These are phyloP conservation scores for Vicia faba DNA, from an alignment of 306 rosid species.

Conservation along the genomic window DNA sequence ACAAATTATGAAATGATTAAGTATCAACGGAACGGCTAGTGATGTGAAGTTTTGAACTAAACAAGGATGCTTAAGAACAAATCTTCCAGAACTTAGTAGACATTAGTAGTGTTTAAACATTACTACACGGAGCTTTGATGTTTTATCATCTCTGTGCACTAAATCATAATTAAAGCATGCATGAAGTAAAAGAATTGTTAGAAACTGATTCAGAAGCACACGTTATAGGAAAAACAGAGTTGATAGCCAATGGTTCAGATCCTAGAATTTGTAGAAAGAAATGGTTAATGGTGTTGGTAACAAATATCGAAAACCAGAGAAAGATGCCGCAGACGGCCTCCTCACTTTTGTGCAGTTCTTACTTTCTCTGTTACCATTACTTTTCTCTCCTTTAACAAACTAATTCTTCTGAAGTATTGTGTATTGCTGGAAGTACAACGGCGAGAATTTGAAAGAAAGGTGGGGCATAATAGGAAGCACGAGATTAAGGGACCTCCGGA, in stretches of 20 bases:
- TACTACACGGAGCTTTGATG: conserved; percentile 12
- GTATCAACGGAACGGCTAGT: too few relatives aligned
- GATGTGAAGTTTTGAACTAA: conserved; percentile 22
- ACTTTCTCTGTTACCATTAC: neutral
- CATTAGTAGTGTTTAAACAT: neutral
- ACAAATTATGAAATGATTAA: conserved; percentile 7
- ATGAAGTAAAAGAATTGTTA: conserved; percentile 6
- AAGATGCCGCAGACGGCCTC: too few relatives aligned
- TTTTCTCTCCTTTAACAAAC: neutral
- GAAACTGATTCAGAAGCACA: conserved; percentile 12
- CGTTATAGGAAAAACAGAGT: conserved; percentile 1
- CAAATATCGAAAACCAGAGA: too few relatives aligned
- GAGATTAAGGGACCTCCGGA: neutral
- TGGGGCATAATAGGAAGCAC: neutral
- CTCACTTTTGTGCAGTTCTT: too few relatives aligned
- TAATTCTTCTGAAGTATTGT: conserved; percentile 8
- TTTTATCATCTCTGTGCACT: conserved; percentile 20
- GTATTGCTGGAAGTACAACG: conserved; percentile 7
- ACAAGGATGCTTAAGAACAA: conserved; percentile 13
- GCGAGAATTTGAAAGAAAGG: conserved; percentile 1
- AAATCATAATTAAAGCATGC: conserved; percentile 34
- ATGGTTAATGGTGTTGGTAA: too few relatives aligned
- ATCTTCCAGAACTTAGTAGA: conserved; percentile 9
- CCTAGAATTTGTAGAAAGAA: neutral
- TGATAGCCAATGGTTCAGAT: neutral